A percentile compares a stretch with the other conserved stretches of the same genome.
Conservation (phyloP, 306 rosid species). For the Hippophae rhamnoides region DNA sequence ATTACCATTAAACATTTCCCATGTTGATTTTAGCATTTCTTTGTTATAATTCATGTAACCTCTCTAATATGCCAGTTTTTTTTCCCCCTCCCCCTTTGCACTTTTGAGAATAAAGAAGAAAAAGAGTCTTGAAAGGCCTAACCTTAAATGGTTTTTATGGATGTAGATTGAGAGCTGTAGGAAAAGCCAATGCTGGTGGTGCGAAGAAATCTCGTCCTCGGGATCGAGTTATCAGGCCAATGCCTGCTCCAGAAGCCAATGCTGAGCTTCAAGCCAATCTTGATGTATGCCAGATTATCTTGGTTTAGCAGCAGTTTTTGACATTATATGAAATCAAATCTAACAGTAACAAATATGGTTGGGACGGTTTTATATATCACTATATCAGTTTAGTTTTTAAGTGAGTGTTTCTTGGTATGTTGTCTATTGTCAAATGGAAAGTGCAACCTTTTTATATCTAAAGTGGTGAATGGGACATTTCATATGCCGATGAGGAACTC, state of each 20-base stretch:
- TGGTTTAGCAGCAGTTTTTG: constrained; percentile 5
- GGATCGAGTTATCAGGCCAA: constrained; percentile 62
- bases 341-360: constrained; percentile 2
- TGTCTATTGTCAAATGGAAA: neutral
- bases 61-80: too few species aligned
- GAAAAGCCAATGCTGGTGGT: constrained; percentile 69
- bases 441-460: neutral
- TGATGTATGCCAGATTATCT: constrained; percentile 48
- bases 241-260: constrained; percentile 82
- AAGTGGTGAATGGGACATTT: too few species aligned
- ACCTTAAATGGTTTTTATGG: constrained; percentile 29
- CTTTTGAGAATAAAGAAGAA: neutral
- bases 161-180: constrained; percentile 76
- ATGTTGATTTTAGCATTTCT: neutral
- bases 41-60: neutral
- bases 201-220: constrained; percentile 75
- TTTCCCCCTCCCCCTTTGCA: neutral
- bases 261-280: constrained; percentile 91
- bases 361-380: too few species aligned
- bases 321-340: neutral
- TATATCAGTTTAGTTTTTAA: neutral
- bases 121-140: neutral
- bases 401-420: neutral
- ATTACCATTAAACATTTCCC: constrained; percentile 18
- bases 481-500: too few species aligned